Evolutionary conservation across 306 rosid genomes (phyloP).

Genomic region (Fagus crenata): DNA sequence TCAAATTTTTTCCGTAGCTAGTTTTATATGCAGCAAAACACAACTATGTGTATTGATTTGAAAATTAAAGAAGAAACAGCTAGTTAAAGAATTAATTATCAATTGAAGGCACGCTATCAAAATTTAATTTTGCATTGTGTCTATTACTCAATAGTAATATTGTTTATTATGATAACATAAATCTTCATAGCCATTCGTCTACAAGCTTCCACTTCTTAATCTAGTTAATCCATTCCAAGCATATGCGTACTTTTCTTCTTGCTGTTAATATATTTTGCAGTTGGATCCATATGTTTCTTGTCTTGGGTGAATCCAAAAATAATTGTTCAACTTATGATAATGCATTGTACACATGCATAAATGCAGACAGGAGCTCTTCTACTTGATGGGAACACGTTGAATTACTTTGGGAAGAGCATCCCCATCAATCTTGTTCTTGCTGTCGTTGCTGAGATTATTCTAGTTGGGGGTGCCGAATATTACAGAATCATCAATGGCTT

Average conservation of each 20-base stretch:
- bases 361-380: constrained; percentile 98
- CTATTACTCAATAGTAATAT: no score
- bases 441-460: constrained; percentile 82
- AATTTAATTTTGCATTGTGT: background rate
- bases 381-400: constrained; percentile 92
- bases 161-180: no score
- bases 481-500: constrained; percentile 88
- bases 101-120: background rate
- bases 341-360: constrained; percentile 13
- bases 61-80: background rate
- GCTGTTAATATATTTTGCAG: no score
- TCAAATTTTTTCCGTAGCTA: background rate
- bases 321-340: constrained; percentile 21
- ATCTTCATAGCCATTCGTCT: no score
- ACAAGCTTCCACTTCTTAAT: no score
- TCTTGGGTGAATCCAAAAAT: constrained; percentile 10
- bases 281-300: background rate
- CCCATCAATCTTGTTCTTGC: constrained; percentile 86
- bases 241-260: no score
- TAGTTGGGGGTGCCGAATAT: constrained; percentile 95
- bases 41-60: background rate
- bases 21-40: background rate
- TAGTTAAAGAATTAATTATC: background rate
- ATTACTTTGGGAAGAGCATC: constrained; percentile 92
- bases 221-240: no score